phyloP scores from a whole-genome alignment of 331 rosid genomes.

The Spiraea crenata region DNA sequence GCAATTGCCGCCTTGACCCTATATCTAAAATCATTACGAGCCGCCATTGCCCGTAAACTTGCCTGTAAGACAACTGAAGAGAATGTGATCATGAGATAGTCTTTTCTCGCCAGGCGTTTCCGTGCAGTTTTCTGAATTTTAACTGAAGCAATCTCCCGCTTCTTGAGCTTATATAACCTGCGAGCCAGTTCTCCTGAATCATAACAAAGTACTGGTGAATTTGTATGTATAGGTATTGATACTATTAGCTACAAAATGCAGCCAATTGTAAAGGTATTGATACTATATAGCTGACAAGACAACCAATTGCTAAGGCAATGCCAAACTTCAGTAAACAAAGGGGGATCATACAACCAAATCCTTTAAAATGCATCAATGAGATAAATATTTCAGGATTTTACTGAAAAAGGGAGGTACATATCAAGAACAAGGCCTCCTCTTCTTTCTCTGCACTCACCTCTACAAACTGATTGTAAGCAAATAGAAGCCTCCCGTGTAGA shows the following conservation, averaged over 20 bases:
- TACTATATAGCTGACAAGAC: neutral
- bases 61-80: constrained; percentile 57
- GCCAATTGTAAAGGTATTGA: neutral
- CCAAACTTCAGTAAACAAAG: constrained; percentile 1
- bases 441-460: constrained; percentile 50
- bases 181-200: constrained; percentile 69
- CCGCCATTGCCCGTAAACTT: constrained; percentile 51
- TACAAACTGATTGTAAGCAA: constrained; percentile 62
- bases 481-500: constrained; percentile 44
- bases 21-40: constrained; percentile 41
- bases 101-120: constrained; percentile 51
- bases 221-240: neutral
- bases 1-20: constrained; percentile 44
- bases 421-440: constrained; percentile 23
- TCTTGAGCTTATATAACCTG: constrained; percentile 39
- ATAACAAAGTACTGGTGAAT: constrained; percentile 20
- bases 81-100: constrained; percentile 28
- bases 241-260: neutral
- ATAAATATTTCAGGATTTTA: neutral
- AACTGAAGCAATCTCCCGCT: constrained; percentile 52
- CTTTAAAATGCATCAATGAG: neutral
- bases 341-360: constrained; percentile 1
- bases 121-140: constrained; percentile 61
- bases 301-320: neutral
- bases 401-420: constrained; percentile 1